Evolutionary conservation across 345 rosid genomes (phyloP).

Genomic region (Mercurialis annua): DNA sequence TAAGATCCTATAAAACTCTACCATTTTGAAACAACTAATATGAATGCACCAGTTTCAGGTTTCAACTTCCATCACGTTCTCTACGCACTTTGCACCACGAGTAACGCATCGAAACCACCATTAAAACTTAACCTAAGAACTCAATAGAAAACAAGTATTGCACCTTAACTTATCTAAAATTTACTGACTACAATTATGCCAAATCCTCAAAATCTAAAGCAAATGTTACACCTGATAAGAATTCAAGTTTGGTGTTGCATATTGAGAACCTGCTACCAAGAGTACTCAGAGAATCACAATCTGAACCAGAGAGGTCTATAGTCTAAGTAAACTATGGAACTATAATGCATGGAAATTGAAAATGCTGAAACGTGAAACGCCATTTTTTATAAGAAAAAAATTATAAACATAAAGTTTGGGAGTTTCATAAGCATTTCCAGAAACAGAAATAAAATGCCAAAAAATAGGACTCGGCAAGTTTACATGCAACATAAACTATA

Average conservation of each 20-base stretch:
- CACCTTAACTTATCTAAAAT: too few relatives aligned
- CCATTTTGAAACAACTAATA: not conserved
- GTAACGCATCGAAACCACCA: not conserved
- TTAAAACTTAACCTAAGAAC: not conserved
- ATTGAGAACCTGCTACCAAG: not conserved
- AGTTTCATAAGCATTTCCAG: too few relatives aligned
- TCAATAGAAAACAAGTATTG: too few relatives aligned
- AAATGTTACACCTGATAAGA: not conserved
- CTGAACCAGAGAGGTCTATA: not conserved
- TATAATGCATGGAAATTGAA: too few relatives aligned
- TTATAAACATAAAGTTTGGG: too few relatives aligned
- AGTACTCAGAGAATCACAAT: too few relatives aligned
- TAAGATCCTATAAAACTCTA: not conserved
- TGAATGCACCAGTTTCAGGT: not conserved
- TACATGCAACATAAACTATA: not conserved
- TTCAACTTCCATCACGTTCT: not conserved
- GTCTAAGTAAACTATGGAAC: too few relatives aligned
- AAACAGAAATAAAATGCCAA: too few relatives aligned
- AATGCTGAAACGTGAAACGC: too few relatives aligned
- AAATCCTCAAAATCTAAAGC: not conserved
- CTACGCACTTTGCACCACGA: not conserved
- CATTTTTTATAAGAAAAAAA: too few relatives aligned
- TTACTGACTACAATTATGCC: not conserved
- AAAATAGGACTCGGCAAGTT: too few relatives aligned
- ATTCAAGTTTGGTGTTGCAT: not conserved